Conservation (phyloP, 495 filamentous ascomycete genomes). For the Daldinia loculata region DNA sequence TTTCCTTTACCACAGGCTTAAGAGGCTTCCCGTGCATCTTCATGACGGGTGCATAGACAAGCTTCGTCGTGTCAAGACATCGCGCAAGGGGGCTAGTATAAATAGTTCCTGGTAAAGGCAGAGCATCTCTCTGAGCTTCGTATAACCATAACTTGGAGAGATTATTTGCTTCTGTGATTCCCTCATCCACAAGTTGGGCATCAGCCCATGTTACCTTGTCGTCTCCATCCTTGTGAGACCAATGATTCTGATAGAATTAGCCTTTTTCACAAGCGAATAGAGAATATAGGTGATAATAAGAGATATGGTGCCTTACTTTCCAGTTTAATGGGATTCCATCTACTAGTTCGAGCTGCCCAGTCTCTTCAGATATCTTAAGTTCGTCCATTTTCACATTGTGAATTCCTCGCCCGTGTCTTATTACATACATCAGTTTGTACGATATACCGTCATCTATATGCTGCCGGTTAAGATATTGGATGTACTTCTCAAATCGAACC, state of each 20-base stretch:
- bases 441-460: conserved; percentile 13
- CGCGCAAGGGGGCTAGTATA: conserved; percentile 75
- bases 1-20: not conserved
- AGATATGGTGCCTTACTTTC: not conserved
- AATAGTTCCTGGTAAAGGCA: conserved; percentile 62
- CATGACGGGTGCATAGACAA: conserved; percentile 63
- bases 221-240: conserved; percentile 74
- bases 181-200: conserved; percentile 68
- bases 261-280: not conserved
- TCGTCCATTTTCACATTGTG: conserved; percentile 30
- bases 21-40: not conserved
- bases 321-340: not conserved
- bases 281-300: not conserved
- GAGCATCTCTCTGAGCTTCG: not conserved
- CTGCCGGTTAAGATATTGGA: conserved; percentile 6
- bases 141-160: conserved; percentile 67
- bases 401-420: conserved; percentile 24
- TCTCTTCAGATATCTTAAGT: conserved; percentile 11
- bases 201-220: conserved; percentile 73
- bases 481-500: conserved; percentile 14
- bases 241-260: conserved; percentile 61
- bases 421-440: conserved; percentile 26
- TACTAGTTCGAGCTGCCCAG: conserved; percentile 4
- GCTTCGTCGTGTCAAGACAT: conserved; percentile 68
- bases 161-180: conserved; percentile 66